phyloP scores from a whole-genome alignment of 768 basidiomycete species.

The Clathrus columnatus region DNA sequence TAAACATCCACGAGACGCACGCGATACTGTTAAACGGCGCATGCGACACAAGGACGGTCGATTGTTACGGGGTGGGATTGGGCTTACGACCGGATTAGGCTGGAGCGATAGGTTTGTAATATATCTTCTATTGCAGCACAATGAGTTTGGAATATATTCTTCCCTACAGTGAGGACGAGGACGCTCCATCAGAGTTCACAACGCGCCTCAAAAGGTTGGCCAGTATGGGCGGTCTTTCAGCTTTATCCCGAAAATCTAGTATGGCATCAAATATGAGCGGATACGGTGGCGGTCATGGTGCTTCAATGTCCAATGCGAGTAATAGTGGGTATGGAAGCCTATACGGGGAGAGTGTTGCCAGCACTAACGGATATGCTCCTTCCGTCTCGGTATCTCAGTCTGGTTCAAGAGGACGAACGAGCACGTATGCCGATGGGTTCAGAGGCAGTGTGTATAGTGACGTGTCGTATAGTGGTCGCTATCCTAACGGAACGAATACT shows the following conservation, averaged over 20 bases:
- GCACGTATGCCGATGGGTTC: background rate
- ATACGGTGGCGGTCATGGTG: background rate
- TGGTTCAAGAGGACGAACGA: background rate
- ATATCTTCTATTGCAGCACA: background rate
- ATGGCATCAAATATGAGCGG: background rate
- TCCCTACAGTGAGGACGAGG: conserved; percentile 55
- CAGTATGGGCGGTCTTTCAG: background rate
- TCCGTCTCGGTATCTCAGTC: background rate
- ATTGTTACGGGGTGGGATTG: conserved; percentile 51
- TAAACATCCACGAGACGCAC: conserved; percentile 29
- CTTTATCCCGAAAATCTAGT: background rate
- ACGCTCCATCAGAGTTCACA: conserved; percentile 59
- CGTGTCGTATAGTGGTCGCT: background rate
- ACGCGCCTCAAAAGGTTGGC: conserved; percentile 47
- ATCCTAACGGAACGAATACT: background rate
- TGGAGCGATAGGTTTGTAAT: conserved; percentile 60
- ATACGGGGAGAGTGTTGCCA: background rate
- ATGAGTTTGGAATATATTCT: background rate
- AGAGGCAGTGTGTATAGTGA: background rate
- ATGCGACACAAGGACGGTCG: conserved; percentile 55
- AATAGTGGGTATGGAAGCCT: background rate
- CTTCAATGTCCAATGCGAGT: background rate
- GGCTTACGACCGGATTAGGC: conserved; percentile 61
- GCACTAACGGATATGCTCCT: background rate
- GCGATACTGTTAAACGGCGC: conserved; percentile 48